Base-by-base conservation (phyloP, 148 eudicot genomes). In the Rhododendron kiyosumense region DNA sequence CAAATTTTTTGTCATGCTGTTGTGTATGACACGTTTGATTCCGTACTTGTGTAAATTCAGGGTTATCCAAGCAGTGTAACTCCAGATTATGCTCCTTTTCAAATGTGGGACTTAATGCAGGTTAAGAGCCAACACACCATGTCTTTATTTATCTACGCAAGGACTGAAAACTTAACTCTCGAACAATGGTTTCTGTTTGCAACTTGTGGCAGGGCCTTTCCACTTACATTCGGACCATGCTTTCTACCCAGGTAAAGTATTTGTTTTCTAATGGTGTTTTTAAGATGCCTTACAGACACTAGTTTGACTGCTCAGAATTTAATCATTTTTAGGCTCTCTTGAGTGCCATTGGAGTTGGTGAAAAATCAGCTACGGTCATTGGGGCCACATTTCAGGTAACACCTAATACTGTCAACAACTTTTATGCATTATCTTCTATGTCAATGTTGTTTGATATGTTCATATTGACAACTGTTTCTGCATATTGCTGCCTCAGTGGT, bases 311-410 rank as follows among this genome's bases (percentile, higher is more conserved):
- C 38, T 81, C 32, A 20, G 46, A 38, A 74, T 43, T 86, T 81
- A 13, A 86, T 78, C 32, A 69, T 32, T 78, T 84, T 83, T 87
- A 97, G 99, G 99, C 99, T 86, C 99, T 97, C 84, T 86, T 97
- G 90, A 90, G 99, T 94, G 99, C 99, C 81, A 97, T 97, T 87
- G 99, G 99, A 59, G 99, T 97, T 69, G 99, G 99, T 83, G 99
- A 93, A 84, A 95, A 94, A 87, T 93, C 99, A 34, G 99, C 99
- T 20, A 94, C 99, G 54, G 98, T 94, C 22, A 91, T 97, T 65
- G 99, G 99, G 87, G 99, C 99, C 77, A 97, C 99, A 75, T 97
- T 97, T 90, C 99, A 94, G 98, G 99, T 93, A 81, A 46, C 54
- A 36, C 32, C 43, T 46, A 51, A 24, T 57, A 36, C 51, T 57